Base-by-base conservation (phyloP, 176 grass and related monocot species). In the Bromus sterilis region DNA sequence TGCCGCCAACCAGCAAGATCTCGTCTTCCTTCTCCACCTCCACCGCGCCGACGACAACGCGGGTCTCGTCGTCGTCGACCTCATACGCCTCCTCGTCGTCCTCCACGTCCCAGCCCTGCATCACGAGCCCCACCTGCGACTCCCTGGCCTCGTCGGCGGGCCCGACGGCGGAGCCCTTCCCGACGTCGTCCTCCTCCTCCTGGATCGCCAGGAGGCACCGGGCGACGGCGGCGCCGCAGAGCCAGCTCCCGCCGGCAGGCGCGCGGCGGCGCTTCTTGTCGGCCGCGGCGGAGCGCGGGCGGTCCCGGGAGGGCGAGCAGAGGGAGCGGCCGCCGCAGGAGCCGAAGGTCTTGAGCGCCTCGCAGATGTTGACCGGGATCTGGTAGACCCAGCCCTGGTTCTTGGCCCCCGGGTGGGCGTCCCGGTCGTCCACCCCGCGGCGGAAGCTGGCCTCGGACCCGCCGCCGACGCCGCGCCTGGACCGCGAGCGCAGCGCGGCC, bases 351-450 rank as follows among this genome's bases (percentile, higher is more conserved):
- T 89, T 89, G 66, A 99, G 75, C 29, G 91, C 96, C 80, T 95
- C 96, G 84, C 96, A 99, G 36, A 99, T 99, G 73, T 92, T 99
- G 26, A 90, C 93, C 16, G 90, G 96, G 74, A 99, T 94, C 93
- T 99, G 93, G 86, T 93, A 89, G 36, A 88, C 93, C 96, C 96
- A 99, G 44, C 92, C 83, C 79, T 93, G 88, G 75, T 93, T 98
- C 88, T 88, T 93, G 67, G 1, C 66, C 25, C 78, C 86, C 40
- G 85, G 82, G 60, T 53, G 48, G 11, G 86, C 86, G 61, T 93
- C 92, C 51, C 79, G 77, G 57, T 89, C 95, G 64, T 83, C 79
- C 4, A 32, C 79, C 2, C 68, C 56, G 75, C 90, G 87, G 61
- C 96, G 82, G 81, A 95, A 99, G 84, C 96, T 99, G 36, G 80